Conservation (phyloP, 2,329 filamentous ascomycete species). For the Penicillium brasilianum region DNA sequence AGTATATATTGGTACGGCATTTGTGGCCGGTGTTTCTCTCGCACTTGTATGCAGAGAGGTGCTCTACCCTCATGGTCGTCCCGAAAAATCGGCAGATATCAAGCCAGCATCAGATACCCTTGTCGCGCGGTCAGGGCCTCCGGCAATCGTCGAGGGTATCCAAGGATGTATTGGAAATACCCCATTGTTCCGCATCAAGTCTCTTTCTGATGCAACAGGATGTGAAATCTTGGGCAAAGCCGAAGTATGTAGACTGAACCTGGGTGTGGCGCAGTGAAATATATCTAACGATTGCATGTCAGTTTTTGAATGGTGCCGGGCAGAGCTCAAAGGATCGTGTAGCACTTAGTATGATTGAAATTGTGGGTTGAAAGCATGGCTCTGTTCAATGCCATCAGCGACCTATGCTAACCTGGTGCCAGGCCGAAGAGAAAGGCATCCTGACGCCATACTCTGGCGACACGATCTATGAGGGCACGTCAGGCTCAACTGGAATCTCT, state of each 20-base stretch:
- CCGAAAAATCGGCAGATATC: constrained; percentile 20
- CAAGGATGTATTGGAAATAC: constrained; percentile 94
- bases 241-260: constrained; percentile 59
- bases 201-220: constrained; percentile 82
- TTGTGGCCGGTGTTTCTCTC: constrained; percentile 75
- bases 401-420: constrained; percentile 25
- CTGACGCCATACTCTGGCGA: constrained; percentile 82
- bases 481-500: constrained; percentile 94
- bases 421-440: constrained; percentile 78
- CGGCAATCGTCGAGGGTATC: constrained; percentile 73
- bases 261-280: not conserved
- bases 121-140: constrained; percentile 40
- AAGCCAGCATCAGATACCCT: constrained; percentile 22
- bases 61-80: constrained; percentile 67
- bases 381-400: not conserved
- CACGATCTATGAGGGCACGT: constrained; percentile 96
- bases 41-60: constrained; percentile 80
- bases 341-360: constrained; percentile 83
- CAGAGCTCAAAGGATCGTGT: constrained; percentile 95
- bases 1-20: constrained; percentile 70
- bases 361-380: constrained; percentile 44
- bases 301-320: constrained; percentile 91
- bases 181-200: constrained; percentile 82
- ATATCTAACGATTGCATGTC: constrained; percentile 9
- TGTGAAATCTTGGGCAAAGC: constrained; percentile 91